A percentile compares a stretch with the other conserved stretches of the same genome.
Evolutionary conservation across 2,329 filamentous ascomycete species (phyloP).

Genomic region (Dothidotthia symphoricarpi): DNA sequence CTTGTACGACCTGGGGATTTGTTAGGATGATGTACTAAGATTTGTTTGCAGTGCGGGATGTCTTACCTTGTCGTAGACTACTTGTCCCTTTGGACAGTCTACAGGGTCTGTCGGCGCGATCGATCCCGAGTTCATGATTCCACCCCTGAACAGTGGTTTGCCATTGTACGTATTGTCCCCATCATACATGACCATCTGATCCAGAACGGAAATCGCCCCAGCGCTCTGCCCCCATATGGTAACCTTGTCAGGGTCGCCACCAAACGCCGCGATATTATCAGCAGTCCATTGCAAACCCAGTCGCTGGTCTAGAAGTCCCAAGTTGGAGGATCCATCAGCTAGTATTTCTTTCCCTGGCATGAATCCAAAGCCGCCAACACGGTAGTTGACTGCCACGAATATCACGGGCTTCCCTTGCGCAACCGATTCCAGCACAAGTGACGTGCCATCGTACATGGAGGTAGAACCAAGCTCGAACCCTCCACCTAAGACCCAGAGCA

Average conservation of each 20-base stretch:
- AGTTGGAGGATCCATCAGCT: slow-evolving; percentile 65
- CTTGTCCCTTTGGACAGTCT: slow-evolving; percentile 65
- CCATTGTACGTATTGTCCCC: slow-evolving; percentile 74
- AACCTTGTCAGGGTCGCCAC: slow-evolving; percentile 74
- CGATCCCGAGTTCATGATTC: slow-evolving; percentile 63
- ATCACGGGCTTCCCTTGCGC: slow-evolving; percentile 63
- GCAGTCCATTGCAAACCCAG: slow-evolving; percentile 73
- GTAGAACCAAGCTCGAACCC: slow-evolving; percentile 41
- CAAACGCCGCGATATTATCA: slow-evolving; percentile 74
- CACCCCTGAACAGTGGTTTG: slow-evolving; percentile 70
- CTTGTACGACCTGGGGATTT: slow-evolving; percentile 47
- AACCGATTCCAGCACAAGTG: slow-evolving; percentile 45
- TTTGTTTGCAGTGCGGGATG: too few relatives aligned
- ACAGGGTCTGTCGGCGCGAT: slow-evolving; percentile 51
- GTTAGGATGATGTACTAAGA: slow-evolving; percentile 55
- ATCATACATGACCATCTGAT: slow-evolving; percentile 73
- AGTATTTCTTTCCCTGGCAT: slow-evolving; percentile 67
- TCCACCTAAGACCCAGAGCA: slow-evolving; percentile 52
- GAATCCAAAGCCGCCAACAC: slow-evolving; percentile 72
- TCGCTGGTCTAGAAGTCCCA: slow-evolving; percentile 71
- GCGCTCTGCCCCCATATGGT: slow-evolving; percentile 71
- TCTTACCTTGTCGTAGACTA: slow-evolving; percentile 51
- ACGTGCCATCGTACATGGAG: slow-evolving; percentile 44
- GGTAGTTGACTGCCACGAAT: slow-evolving; percentile 76
- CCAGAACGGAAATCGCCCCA: slow-evolving; percentile 65